Percentiles rank a stretch among this genome's conserved stretches.
These are phyloP conservation scores for Yamadazyma triangularis DNA, from an alignment of 1,139 yeast genomes.

Conservation along the genomic window DNA sequence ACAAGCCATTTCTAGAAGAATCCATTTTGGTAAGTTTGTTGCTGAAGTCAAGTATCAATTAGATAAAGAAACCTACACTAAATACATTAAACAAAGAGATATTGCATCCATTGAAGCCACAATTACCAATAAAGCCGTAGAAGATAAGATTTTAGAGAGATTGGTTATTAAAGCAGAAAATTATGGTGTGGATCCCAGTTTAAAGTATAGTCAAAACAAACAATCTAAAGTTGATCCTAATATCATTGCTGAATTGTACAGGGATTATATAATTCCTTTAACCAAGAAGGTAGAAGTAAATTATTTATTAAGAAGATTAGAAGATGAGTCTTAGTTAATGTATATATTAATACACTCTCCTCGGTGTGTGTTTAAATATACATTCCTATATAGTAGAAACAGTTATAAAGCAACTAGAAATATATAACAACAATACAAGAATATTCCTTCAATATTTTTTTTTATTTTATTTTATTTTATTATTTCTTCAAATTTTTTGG, in stretches of 20 bases:
- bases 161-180: conserved; percentile 74
- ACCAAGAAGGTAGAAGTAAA: conserved; percentile 95
- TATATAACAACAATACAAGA: too few relatives aligned
- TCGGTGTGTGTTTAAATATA: too few relatives aligned
- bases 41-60: conserved; percentile 87
- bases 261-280: conserved; percentile 84
- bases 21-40: conserved; percentile 95
- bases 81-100: conserved; percentile 63
- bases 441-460: too few relatives aligned
- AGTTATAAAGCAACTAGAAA: too few relatives aligned
- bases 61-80: conserved; percentile 60
- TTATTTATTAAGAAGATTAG: conserved; percentile 77
- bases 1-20: conserved; percentile 87
- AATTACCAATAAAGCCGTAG: conserved; percentile 85
- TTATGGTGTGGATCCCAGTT: conserved; percentile 85
- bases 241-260: conserved; percentile 74
- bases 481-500: too few relatives aligned
- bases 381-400: too few relatives aligned
- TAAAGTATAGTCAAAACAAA: conserved; percentile 60
- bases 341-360: too few relatives aligned
- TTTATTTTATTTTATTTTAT: too few relatives aligned
- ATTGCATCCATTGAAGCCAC: conserved; percentile 71
- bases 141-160: conserved; percentile 74
- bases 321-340: conserved; percentile 37
- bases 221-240: conserved; percentile 82